Base-by-base conservation (phyloP, 768 basidiomycete species). In the Cytidiella melzeri region DNA sequence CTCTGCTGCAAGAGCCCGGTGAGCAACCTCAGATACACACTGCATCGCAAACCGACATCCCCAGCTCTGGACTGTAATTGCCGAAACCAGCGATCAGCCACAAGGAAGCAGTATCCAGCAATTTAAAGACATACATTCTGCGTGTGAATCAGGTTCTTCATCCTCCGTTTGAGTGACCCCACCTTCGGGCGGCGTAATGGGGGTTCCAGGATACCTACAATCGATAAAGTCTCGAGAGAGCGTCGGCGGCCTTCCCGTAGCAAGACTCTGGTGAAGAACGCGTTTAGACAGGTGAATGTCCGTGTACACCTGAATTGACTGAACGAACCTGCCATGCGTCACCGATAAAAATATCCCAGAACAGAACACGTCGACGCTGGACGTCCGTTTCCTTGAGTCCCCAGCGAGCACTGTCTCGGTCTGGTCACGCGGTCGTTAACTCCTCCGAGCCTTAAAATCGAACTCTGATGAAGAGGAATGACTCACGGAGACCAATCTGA, bases 261-360 rank as follows among this genome's bases (percentile, higher is more conserved):
- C 76, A 10, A 89, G 69, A 56, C 83, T 79, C 85, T 88, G 60
- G 1, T 30, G 24, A 23, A 43, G 49, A 15, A 11, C 6, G 53
- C 6, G 18, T 39, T 39, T 45, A 3, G 28, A 27, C 47, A 53
- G 50, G 20, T 38, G 23, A 25, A 3, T 11, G 20, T 23, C 12
- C 19, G 42, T n/a, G n/a, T n/a, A n/a, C n/a, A n/a, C n/a, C n/a
- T n/a, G n/a, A n/a, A n/a, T n/a, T n/a, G 25, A 6, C 26, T 21
- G 30, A 45, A 64, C 73, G 28, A 54, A 84, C 84, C 67, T 77
- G 71, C 81, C 82, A 88, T 3, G 75, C 69, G 55, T 89, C 87
- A 0, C 81, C 79, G 18, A 83, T 72, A 55, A 86, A 88, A 9
- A 87, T 69, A 59, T 88, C 84, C 87, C 87, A 90, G 66, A 90